Conservation (phyloP, 2,329 filamentous ascomycete genomes). For the Ophioceras dolichostomum region DNA sequence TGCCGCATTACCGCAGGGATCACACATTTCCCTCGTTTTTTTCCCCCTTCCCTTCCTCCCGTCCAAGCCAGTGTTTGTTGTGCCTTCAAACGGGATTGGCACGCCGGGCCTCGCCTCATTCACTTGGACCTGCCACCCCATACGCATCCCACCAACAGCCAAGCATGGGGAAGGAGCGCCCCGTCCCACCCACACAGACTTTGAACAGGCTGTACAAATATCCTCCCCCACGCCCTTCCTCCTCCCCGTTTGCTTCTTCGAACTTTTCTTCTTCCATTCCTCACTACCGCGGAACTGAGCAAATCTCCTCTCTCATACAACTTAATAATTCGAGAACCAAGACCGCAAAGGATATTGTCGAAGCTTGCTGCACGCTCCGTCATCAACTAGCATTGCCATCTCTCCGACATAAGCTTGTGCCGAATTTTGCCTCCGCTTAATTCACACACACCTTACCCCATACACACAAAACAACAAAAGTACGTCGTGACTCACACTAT, state of each 20-base stretch:
- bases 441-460: background rate
- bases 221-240: background rate
- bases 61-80: background rate
- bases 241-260: background rate
- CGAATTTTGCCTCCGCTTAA: background rate
- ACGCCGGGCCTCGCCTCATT: background rate
- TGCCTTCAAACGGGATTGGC: background rate
- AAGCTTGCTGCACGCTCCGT: background rate
- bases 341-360: background rate
- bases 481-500: background rate
- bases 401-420: too few species aligned
- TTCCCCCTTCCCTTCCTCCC: background rate
- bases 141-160: background rate
- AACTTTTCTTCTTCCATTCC: background rate
- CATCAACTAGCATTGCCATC: background rate
- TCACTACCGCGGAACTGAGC: too few species aligned
- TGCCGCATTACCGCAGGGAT: slow-evolving; percentile 1
- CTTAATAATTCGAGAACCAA: too few species aligned
- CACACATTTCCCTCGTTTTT: background rate
- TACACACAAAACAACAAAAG: background rate
- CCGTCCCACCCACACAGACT: background rate
- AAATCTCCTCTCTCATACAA: background rate
- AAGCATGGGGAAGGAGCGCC: slow-evolving; percentile 1
- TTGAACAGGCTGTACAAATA: background rate
- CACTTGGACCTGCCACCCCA: background rate